Evolutionary conservation across 2,329 filamentous ascomycete species (phyloP), one percentile per base, ranked within the genome.

Genomic region (Polychaeton citri): DNA sequence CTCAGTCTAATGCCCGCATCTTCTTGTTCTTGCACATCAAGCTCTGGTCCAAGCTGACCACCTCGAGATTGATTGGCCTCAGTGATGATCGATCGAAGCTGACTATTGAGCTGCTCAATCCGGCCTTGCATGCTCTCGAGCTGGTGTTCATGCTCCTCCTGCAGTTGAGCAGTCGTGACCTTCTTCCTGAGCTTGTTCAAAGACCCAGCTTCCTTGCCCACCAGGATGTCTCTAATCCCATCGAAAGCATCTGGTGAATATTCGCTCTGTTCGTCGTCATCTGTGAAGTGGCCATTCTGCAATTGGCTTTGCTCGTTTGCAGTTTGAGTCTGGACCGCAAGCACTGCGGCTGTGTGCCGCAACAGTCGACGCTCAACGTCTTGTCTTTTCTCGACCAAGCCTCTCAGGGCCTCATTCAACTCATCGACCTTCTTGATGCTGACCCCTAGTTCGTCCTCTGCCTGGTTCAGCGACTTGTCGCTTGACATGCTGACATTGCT

Each of bases 271-370:
- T 39, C 38, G 34, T 48, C 46, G n/a, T 41, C 21, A 7, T 38
- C 15, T 24, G 16, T 26, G 19, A 31, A 19, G 33, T 36, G n/a
- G 26, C 21, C 36, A 19, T 41, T 31, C 16, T 42, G 39, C 40
- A 42, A 32, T 42, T 45, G 12, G 43, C 24, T 24, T 33, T 34
- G 24, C 12, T 26, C 32, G 7, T 42, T 33, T 16, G 19, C 66
- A n/a, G 80, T 68, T 1, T 74, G 76, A 48, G 79, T 81, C 59
- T 96, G 87, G 6, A 87, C 92, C 58, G 93, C 72, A 36, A 98
- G 64, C 26, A 98, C 83, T 31, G 84, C 88, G 10, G 90, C 87
- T 0, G 88, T 96, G 56, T 98, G 90, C 56, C 88, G 78, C 34
- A 96, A 64, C 31, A 98, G 64, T 42, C 76, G 74, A 48, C 73